Evolutionary conservation across 1,139 yeast species (phyloP).

Genomic region (Kodamaea alishanica): DNA sequence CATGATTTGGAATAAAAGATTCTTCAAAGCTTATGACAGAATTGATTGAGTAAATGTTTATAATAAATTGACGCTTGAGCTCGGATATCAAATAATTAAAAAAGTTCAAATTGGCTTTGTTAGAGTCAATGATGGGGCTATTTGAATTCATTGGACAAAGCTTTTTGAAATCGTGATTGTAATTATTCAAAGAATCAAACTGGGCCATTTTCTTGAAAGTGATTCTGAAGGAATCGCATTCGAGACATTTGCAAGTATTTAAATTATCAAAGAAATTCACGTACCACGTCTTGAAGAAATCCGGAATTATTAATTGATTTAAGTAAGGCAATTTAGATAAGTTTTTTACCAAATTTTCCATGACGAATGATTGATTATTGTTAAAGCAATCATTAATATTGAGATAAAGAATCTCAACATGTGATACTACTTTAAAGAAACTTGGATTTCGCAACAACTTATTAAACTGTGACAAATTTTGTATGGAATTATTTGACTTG

Average conservation of each 20-base stretch:
- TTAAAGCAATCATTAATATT: constrained; percentile 23
- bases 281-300: constrained; percentile 26
- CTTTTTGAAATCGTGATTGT: constrained; percentile 17
- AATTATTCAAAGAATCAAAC: constrained; percentile 17
- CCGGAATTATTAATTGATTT: constrained; percentile 20
- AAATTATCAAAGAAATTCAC: constrained; percentile 17
- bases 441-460: constrained; percentile 13
- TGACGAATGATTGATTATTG: constrained; percentile 9
- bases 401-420: constrained; percentile 17
- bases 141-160: constrained; percentile 6
- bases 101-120: constrained; percentile 16
- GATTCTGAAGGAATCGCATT: constrained; percentile 17
- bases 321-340: constrained; percentile 12
- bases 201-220: constrained; percentile 16
- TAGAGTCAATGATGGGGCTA: constrained; percentile 7
- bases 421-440: constrained; percentile 12
- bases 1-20: constrained; percentile 13
- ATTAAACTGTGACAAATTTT: constrained; percentile 22
- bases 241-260: constrained; percentile 20
- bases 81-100: constrained; percentile 19
- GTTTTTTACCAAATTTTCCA: constrained; percentile 10
- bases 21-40: constrained; percentile 21
- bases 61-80: constrained; percentile 21
- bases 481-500: constrained; percentile 18
- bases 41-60: constrained; percentile 21